Conservation (phyloP, 164 flowering plant species). For the Sextonia rubra region DNA sequence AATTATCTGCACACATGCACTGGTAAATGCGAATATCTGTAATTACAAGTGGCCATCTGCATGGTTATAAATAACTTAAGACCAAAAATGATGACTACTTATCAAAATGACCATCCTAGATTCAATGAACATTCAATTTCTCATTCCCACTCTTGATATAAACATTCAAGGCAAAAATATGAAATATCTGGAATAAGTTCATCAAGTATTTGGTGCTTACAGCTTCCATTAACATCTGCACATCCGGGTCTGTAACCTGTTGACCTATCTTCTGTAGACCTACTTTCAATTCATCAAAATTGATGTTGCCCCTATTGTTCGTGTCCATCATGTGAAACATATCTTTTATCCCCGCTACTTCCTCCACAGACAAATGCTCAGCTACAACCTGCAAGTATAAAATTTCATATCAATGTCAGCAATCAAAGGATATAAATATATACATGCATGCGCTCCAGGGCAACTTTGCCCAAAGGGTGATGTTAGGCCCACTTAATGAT, state of each 20-base stretch:
- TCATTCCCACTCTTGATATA: too few relatives aligned
- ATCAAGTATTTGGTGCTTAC: conserved; percentile 34
- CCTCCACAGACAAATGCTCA: conserved; percentile 84
- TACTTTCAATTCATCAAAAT: conserved; percentile 49
- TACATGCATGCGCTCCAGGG: not conserved
- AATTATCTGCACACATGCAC: too few relatives aligned
- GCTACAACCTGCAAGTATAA: conserved; percentile 57
- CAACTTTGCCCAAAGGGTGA: not conserved
- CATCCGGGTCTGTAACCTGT: conserved; percentile 64
- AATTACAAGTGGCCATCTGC: too few relatives aligned
- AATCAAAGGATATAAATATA: not conserved
- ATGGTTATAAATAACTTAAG: too few relatives aligned
- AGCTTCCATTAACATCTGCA: conserved; percentile 82
- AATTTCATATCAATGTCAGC: not conserved
- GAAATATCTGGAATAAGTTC: too few relatives aligned
- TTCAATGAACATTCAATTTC: too few relatives aligned
- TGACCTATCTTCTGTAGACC: conserved; percentile 80
- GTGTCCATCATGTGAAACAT: conserved; percentile 75
- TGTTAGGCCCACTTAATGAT: not conserved
- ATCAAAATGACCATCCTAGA: too few relatives aligned
- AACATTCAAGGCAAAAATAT: too few relatives aligned
- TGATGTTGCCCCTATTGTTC: conserved; percentile 58
- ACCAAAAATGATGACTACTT: too few relatives aligned
- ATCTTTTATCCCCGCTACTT: conserved; percentile 89
- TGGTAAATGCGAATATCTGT: too few relatives aligned